phyloP scores from a whole-genome alignment of 2,329 filamentous ascomycete genomes.

The Aureobasidium lini region DNA sequence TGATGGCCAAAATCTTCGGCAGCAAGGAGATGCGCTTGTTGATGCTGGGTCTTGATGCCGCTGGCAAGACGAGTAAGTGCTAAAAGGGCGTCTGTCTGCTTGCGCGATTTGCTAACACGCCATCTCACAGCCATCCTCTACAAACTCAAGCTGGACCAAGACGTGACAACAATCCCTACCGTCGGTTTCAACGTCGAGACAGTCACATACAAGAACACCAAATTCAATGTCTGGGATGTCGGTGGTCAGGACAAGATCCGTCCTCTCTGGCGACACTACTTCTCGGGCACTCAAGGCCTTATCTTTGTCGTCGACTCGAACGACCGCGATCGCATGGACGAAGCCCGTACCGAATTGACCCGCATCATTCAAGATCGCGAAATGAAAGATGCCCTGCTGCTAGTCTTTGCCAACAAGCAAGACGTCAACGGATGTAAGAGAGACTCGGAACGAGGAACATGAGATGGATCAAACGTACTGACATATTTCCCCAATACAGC shows the following conservation, averaged over 20 bases:
- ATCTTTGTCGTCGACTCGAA: conserved; percentile 99
- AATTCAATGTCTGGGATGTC: conserved; percentile 99
- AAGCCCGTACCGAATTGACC: conserved; percentile 92
- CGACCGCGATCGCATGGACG: conserved; percentile 95
- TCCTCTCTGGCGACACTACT: conserved; percentile 99
- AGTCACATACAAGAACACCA: conserved; percentile 99
- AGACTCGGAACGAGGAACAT: background rate
- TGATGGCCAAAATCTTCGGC: conserved; percentile 98
- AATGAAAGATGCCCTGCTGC: conserved; percentile 89
- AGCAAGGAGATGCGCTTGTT: conserved; percentile 97
- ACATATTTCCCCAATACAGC: conserved; percentile 26
- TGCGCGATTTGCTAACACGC: background rate
- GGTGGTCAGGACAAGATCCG: conserved; percentile 99
- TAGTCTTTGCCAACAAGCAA: conserved; percentile 99
- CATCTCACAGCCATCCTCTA: conserved; percentile 69
- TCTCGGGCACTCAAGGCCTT: conserved; percentile 97
- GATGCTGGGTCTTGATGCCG: conserved; percentile 95
- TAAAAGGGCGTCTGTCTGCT: background rate
- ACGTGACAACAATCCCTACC: conserved; percentile 97
- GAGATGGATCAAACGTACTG: conserved; percentile 9
- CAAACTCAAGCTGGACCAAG: conserved; percentile 99
- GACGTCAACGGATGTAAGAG: conserved; percentile 78
- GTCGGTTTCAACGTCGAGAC: conserved; percentile 99
- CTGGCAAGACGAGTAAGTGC: conserved; percentile 77
- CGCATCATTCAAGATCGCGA: conserved; percentile 99